Conservation (phyloP, 2,329 filamentous ascomycete species). For the Alternaria burnsii region DNA sequence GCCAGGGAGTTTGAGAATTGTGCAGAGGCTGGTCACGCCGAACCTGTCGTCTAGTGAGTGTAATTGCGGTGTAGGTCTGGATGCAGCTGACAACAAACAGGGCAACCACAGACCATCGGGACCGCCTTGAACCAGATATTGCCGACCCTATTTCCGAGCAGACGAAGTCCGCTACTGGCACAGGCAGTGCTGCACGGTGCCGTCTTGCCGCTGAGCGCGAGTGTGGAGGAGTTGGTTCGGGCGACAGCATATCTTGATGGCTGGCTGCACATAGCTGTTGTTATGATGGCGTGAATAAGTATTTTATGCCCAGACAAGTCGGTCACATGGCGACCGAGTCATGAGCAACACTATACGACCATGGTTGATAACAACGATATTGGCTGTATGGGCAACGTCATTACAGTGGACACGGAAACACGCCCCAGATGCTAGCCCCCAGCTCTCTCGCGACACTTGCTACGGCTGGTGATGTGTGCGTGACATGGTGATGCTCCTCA, state of each 20-base stretch:
- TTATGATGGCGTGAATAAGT: conserved; percentile 66
- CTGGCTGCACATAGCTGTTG: conserved; percentile 84
- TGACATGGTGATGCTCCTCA: not conserved
- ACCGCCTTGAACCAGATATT: conserved; percentile 77
- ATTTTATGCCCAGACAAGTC: conserved; percentile 1
- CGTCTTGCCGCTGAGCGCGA: conserved; percentile 79
- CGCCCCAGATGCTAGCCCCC: not conserved
- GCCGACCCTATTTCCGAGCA: conserved; percentile 85
- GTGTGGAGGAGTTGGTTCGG: conserved; percentile 82
- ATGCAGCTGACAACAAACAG: conserved; percentile 35
- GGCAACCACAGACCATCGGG: conserved; percentile 74
- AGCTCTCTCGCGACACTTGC: not conserved
- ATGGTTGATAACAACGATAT: conserved; percentile 7
- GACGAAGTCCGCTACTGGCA: conserved; percentile 82
- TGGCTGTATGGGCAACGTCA: conserved; percentile 6
- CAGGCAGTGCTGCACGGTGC: conserved; percentile 87
- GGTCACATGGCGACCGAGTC: conserved; percentile 7
- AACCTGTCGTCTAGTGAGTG: conserved; percentile 50
- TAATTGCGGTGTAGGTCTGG: conserved; percentile 3
- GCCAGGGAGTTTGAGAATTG: conserved; percentile 57
- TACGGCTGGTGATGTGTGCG: not conserved
- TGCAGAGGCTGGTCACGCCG: conserved; percentile 77
- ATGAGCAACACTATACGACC: conserved; percentile 11
- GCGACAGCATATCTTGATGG: conserved; percentile 90
- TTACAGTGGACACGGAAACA: not conserved